A percentile compares a stretch with the other conserved stretches of the same genome.
These are phyloP conservation scores for Geotrichum reessii DNA, from an alignment of 1,139 yeast genomes.

Conservation along the genomic window DNA sequence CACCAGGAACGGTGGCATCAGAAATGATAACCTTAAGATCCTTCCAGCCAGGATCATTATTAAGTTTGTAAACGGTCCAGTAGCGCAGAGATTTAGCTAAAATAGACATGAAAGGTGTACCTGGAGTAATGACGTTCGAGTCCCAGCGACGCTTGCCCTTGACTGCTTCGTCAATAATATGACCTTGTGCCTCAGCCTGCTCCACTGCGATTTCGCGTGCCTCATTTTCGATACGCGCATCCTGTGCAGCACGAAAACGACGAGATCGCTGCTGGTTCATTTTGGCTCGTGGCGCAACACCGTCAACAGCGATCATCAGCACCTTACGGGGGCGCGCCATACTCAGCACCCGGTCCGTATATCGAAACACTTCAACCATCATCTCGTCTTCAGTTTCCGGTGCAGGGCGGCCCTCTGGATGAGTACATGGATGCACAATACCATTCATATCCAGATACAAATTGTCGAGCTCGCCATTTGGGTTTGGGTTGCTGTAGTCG, in stretches of 20 bases:
- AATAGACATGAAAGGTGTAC: slow-evolving; percentile 95
- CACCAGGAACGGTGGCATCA: slow-evolving; percentile 99
- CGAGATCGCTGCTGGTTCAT: slow-evolving; percentile 99
- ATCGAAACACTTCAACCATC: slow-evolving; percentile 83
- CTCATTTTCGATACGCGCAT: slow-evolving; percentile 54
- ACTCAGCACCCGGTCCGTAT: slow-evolving; percentile 80
- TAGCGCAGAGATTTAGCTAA: slow-evolving; percentile 79
- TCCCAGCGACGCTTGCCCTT: slow-evolving; percentile 61
- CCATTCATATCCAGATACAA: slow-evolving; percentile 94
- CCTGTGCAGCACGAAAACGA: slow-evolving; percentile 91
- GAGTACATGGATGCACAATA: slow-evolving; percentile 96
- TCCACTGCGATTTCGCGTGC: slow-evolving; percentile 41
- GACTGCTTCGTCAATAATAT: slow-evolving; percentile 40
- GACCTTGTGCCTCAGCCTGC: slow-evolving; percentile 44
- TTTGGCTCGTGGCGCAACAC: slow-evolving; percentile 98
- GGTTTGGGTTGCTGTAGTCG: slow-evolving; percentile 70
- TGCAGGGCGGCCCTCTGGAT: slow-evolving; percentile 89
- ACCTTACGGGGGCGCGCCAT: slow-evolving; percentile 95
- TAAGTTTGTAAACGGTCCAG: slow-evolving; percentile 84
- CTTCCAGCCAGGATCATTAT: slow-evolving; percentile 90
- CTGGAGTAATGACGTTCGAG: slow-evolving; percentile 94
- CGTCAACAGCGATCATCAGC: slow-evolving; percentile 90
- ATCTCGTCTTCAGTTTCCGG: slow-evolving; percentile 94
- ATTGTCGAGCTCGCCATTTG: slow-evolving; percentile 92
- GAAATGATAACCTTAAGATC: slow-evolving; percentile 75